Evolutionary conservation across 371 early-diverging fungal species (phyloP).

Genomic region (Mucor irregularis): DNA sequence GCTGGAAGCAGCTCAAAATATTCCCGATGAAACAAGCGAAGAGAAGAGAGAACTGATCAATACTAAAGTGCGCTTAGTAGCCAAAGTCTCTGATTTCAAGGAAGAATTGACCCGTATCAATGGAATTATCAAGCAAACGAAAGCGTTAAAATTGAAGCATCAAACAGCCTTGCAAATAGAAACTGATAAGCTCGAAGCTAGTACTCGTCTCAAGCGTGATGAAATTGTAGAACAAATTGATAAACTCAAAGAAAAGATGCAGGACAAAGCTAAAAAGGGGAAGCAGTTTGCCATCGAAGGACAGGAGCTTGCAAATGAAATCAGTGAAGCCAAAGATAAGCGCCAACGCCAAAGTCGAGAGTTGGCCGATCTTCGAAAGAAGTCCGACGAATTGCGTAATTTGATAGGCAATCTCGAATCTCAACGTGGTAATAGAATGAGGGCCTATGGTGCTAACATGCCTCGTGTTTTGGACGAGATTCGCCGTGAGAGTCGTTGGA

Average conservation of each 20-base stretch:
- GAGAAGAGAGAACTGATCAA: background rate
- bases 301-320: conserved; percentile 22
- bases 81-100: conserved; percentile 2
- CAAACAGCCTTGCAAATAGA: conserved; percentile 27
- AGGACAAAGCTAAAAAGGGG: background rate
- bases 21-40: conserved; percentile 6
- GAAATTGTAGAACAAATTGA: conserved; percentile 39
- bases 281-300: conserved; percentile 14
- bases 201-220: conserved; percentile 20
- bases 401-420: conserved; percentile 42
- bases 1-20: conserved; percentile 4
- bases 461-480: conserved; percentile 72
- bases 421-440: conserved; percentile 66
- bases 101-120: conserved; percentile 17
- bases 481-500: conserved; percentile 54
- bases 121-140: conserved; percentile 15
- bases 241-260: conserved; percentile 16
- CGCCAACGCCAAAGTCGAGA: background rate
- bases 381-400: conserved; percentile 7
- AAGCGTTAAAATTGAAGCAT: conserved; percentile 36
- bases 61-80: background rate
- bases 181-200: conserved; percentile 31
- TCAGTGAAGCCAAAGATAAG: conserved; percentile 13
- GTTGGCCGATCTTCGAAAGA: background rate
- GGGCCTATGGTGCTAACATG: conserved; percentile 71